Evolutionary conservation across 495 filamentous ascomycete genomes (phyloP), one percentile per base, ranked within the genome.

Genomic region (Tuber magnatum): DNA sequence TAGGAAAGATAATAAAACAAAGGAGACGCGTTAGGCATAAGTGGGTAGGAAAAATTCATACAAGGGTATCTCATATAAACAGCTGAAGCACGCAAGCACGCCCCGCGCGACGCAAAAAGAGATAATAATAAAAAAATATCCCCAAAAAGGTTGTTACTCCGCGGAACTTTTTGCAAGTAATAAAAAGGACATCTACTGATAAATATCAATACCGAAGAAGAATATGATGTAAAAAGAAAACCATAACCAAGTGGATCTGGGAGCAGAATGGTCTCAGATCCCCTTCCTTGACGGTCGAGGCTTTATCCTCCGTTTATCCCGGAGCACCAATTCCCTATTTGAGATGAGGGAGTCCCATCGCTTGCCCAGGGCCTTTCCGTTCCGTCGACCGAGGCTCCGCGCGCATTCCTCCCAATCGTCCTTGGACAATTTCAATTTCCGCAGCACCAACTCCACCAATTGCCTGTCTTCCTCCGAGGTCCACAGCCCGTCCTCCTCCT

Each of bases 351-450:
- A 74, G 83, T 89, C 89, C 91, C 91, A 94, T 81, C 92, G 84
- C 71, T 86, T 85, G 38, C 90, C 90, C n/a, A 92, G 84, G 75
- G 88, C 91, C 32, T 86, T 85, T n/a, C 88, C 84, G 80, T 91
- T 89, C 35, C 83, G 83, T 81, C 89, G 91, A 35, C 89, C 88
- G 74, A 94, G 85, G 77, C 85, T 88, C 68, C 88, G 85, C 73
- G 92, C 92, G 84, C 92, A 94, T 74, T 93, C 91, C 69, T 92
- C 90, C 92, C 91, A 93, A 74, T 94, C 91, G 72, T 86, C 87
- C 82, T 89, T 90, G 65, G 88, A 89, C 39, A 94, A 88, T 76
- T 88, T 88, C 71, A 93, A 87, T 81, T 93, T 94, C 80, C 91
- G 89, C 3, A 94, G 85, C 44, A 94, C 91, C 41, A 93, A 84